These are phyloP conservation scores for Cercospora sesami DNA, from an alignment of 2,329 filamentous ascomycete genomes.

Conservation along the genomic window DNA sequence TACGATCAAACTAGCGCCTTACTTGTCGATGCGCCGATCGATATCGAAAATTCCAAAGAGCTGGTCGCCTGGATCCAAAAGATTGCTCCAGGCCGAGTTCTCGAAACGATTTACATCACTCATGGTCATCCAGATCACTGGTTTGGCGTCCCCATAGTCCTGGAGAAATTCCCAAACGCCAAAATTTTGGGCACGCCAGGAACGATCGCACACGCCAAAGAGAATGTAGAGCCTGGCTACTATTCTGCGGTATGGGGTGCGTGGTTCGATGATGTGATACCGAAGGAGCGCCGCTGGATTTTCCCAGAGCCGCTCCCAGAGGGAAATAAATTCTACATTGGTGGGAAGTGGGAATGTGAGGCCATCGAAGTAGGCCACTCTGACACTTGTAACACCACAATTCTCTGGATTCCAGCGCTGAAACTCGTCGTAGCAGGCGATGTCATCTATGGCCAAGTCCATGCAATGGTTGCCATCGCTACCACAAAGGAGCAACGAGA, in stretches of 20 bases:
- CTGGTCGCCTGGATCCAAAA: conserved; percentile 14
- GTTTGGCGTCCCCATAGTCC: conserved; percentile 9
- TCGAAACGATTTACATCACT: conserved; percentile 16
- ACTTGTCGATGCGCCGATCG: conserved; percentile 16
- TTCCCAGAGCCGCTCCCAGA: conserved; percentile 12
- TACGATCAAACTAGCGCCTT: conserved; percentile 10
- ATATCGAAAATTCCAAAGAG: conserved; percentile 1
- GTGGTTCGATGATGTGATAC: conserved; percentile 4
- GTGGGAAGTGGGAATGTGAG: not conserved
- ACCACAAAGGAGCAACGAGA: conserved; percentile 13
- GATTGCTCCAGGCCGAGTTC: not conserved
- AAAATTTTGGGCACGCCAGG: conserved; percentile 11
- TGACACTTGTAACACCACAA: conserved; percentile 16
- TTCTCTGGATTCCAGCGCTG: conserved; percentile 16
- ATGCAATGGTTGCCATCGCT: conserved; percentile 16
- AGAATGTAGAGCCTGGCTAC: not conserved
- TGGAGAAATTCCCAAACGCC: conserved; percentile 10
- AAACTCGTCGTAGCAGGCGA: conserved; percentile 18
- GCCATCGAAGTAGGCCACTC: conserved; percentile 16
- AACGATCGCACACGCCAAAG: conserved; percentile 17
- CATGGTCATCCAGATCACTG: conserved; percentile 20
- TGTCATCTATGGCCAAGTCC: conserved; percentile 20
- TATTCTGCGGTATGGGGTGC: conserved; percentile 8
- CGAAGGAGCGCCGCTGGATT: not conserved
- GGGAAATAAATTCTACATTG: conserved; percentile 4